Evolutionary conservation across 345 rosid species (phyloP).

Genomic region (Psidium friedrichsthalianum): DNA sequence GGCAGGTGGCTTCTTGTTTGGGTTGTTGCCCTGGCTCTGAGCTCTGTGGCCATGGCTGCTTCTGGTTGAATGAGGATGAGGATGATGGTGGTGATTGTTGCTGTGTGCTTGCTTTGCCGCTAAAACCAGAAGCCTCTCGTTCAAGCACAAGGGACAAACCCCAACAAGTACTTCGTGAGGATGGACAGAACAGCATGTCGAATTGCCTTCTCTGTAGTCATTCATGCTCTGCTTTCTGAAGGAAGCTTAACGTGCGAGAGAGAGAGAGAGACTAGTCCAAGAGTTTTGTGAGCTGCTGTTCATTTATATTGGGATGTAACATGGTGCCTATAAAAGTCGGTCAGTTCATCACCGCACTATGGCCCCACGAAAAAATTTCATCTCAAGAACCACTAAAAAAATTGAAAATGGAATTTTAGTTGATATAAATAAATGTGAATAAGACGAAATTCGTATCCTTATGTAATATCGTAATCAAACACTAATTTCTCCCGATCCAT

Average conservation of each 20-base stretch:
- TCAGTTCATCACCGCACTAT: background rate
- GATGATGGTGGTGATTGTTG: slow-evolving; percentile 1
- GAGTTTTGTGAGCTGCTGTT: background rate
- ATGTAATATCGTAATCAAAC: no score
- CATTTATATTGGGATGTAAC: background rate
- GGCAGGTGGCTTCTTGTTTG: slow-evolving; percentile 21
- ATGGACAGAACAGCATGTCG: slow-evolving; percentile 57
- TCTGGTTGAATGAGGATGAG: background rate
- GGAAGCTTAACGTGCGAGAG: background rate
- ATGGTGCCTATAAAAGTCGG: background rate
- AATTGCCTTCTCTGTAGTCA: slow-evolving; percentile 36
- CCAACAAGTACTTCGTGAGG: slow-evolving; percentile 55
- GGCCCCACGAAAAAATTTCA: background rate
- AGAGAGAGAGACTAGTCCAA: background rate
- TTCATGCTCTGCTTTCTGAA: slow-evolving; percentile 26
- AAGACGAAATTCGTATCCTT: background rate
- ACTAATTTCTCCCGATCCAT: background rate
- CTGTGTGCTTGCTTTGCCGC: slow-evolving; percentile 54
- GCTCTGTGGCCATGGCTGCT: background rate
- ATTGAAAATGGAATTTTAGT: background rate
- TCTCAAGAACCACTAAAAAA: background rate
- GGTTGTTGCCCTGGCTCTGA: background rate
- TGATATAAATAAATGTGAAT: background rate
- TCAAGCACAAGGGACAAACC: slow-evolving; percentile 70
- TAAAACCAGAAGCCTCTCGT: slow-evolving; percentile 75